phyloP scores from a whole-genome alignment of 139 green algal genomes.

The Chloropicon primus region DNA sequence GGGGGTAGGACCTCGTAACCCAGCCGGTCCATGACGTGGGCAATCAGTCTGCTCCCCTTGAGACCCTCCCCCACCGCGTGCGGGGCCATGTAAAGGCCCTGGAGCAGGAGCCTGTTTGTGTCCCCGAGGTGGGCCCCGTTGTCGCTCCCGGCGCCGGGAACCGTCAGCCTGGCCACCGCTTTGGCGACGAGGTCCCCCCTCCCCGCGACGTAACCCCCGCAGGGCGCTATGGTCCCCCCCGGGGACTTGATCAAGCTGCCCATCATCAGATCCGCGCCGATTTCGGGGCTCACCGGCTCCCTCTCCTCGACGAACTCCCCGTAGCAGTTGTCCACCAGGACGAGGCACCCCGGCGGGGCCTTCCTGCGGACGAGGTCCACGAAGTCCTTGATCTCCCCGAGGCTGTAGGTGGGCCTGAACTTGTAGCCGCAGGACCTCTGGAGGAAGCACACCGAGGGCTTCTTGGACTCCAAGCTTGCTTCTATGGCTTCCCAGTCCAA shows the following conservation, averaged over 20 bases:
- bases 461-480: constrained; percentile 38
- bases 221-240: constrained; percentile 72
- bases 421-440: constrained; percentile 93
- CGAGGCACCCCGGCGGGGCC: constrained; percentile 26
- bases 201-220: constrained; percentile 87
- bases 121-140: constrained; percentile 52
- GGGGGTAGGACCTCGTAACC: constrained; percentile 43
- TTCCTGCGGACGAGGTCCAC: constrained; percentile 19
- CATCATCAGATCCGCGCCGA: constrained; percentile 84
- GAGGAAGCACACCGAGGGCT: constrained; percentile 53
- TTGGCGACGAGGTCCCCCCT: constrained; percentile 48
- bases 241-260: constrained; percentile 90
- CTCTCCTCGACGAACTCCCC: constrained; percentile 82
- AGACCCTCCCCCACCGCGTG: constrained; percentile 82
- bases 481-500: constrained; percentile 60
- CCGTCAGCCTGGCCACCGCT: constrained; percentile 59
- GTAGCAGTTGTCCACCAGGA: constrained; percentile 98
- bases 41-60: constrained; percentile 77
- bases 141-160: constrained; percentile 74
- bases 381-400: constrained; percentile 52
- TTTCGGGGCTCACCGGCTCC: constrained; percentile 52
- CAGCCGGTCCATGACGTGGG: constrained; percentile 30
- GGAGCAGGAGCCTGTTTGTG: constrained; percentile 64
- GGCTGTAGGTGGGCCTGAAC: constrained; percentile 61
- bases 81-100: constrained; percentile 65